Percentiles rank a stretch among this genome's conserved stretches.
These are phyloP conservation scores for Leccinum variicolor DNA, from an alignment of 768 basidiomycete genomes.

Conservation along the genomic window DNA sequence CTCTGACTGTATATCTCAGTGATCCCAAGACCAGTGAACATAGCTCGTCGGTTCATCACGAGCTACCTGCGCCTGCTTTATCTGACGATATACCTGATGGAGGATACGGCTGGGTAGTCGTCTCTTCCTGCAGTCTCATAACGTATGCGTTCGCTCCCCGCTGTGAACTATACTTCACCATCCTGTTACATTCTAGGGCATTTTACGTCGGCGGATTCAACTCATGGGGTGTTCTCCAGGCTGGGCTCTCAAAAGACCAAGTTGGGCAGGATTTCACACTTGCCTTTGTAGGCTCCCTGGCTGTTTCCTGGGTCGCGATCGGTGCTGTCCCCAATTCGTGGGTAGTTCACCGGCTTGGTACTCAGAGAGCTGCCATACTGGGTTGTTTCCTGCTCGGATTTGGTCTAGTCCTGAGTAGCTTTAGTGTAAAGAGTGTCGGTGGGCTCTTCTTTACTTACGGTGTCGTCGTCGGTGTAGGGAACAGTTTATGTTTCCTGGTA, in stretches of 20 bases:
- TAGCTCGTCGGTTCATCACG: neutral
- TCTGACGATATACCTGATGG: conserved; percentile 26
- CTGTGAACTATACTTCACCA: neutral
- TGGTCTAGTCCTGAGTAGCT: conserved; percentile 16
- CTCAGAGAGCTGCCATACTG: conserved; percentile 26
- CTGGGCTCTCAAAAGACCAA: conserved; percentile 24
- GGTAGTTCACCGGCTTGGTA: conserved; percentile 30
- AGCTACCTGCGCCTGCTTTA: neutral
- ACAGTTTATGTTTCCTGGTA: conserved; percentile 27
- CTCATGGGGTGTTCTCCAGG: conserved; percentile 33
- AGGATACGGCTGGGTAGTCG: conserved; percentile 34
- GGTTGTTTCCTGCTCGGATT: conserved; percentile 28
- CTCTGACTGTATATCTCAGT: neutral
- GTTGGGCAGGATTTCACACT: conserved; percentile 25
- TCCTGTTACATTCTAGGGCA: conserved; percentile 14
- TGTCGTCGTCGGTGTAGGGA: conserved; percentile 28
- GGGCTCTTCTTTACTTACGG: conserved; percentile 26
- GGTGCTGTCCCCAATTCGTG: conserved; percentile 28
- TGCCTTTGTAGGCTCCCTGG: conserved; percentile 33
- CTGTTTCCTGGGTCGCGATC: conserved; percentile 27
- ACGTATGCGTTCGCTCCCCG: conserved; percentile 15
- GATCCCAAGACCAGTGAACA: neutral
- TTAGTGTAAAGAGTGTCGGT: conserved; percentile 15
- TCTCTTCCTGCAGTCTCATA: conserved; percentile 28
- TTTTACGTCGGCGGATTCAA: conserved; percentile 27